Percentiles rank a stretch among this genome's conserved stretches.
Evolutionary conservation across 1,284 basidiomycete genomes (phyloP).

Genomic region (Ceratobasidium sp.): DNA sequence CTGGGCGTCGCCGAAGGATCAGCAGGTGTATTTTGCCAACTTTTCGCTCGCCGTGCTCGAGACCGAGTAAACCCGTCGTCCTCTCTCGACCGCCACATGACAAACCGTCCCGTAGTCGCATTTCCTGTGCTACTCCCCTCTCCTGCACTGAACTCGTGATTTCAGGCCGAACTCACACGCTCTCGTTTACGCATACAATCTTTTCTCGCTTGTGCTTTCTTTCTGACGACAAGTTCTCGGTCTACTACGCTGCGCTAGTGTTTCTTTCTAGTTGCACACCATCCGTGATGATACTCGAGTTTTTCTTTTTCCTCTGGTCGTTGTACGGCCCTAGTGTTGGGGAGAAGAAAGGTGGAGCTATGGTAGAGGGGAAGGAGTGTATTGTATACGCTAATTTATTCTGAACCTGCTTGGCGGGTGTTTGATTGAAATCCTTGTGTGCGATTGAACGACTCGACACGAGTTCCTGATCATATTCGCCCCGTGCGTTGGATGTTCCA

Average conservation of each 20-base stretch:
- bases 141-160: conserved; percentile 21
- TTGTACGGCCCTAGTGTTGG: conserved; percentile 20
- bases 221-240: not conserved
- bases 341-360: not conserved
- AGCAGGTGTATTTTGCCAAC: conserved; percentile 72
- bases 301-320: conserved; percentile 1
- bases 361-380: not conserved
- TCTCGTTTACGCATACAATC: conserved; percentile 14
- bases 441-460: not conserved
- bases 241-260: not conserved
- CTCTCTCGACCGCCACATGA: not conserved
- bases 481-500: too few relatives aligned
- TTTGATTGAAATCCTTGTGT: not conserved
- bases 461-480: too few relatives aligned
- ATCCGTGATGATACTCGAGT: not conserved
- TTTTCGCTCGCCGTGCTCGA: conserved; percentile 55
- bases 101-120: not conserved
- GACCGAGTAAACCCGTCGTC: conserved; percentile 10
- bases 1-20: conserved; percentile 73
- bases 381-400: conserved; percentile 6
- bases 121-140: not conserved
- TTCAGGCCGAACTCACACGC: conserved; percentile 2
- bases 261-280: not conserved
- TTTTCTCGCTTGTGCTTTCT: conserved; percentile 3
- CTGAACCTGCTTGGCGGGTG: conserved; percentile 14